Percentiles rank a stretch among this genome's conserved stretches.
phyloP scores from a whole-genome alignment of 2,329 filamentous ascomycete species.

The Chaetomium strumarium region DNA sequence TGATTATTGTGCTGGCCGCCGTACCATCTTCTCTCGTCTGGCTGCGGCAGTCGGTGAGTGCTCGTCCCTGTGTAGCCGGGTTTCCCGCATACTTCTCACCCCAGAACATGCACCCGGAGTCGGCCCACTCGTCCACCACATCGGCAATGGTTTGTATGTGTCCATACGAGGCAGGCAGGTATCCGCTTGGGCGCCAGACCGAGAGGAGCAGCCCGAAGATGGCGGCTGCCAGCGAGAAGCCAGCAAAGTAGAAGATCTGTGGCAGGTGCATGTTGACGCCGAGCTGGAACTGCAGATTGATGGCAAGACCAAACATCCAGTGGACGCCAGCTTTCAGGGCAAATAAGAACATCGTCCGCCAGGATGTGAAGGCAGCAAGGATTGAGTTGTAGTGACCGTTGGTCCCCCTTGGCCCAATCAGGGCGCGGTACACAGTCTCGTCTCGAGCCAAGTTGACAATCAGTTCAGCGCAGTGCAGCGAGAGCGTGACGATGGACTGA shows the following conservation, averaged over 20 bases:
- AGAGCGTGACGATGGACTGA: slow-evolving; percentile 25
- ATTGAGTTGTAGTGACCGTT: slow-evolving; percentile 27
- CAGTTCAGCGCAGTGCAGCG: slow-evolving; percentile 26
- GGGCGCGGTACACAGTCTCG: slow-evolving; percentile 26
- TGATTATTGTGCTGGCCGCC: slow-evolving; percentile 14
- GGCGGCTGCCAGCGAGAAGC: slow-evolving; percentile 23
- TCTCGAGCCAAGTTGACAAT: slow-evolving; percentile 27
- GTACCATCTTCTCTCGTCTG: slow-evolving; percentile 12
- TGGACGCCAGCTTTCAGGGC: slow-evolving; percentile 28
- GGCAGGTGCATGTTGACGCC: slow-evolving; percentile 30
- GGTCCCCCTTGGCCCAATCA: slow-evolving; percentile 24
- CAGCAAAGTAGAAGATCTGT: slow-evolving; percentile 29
- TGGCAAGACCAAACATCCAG: slow-evolving; percentile 30
- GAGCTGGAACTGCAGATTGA: slow-evolving; percentile 26
- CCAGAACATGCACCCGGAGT: slow-evolving; percentile 26
- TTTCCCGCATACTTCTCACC: slow-evolving; percentile 21
- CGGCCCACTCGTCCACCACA: slow-evolving; percentile 29
- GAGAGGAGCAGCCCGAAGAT: slow-evolving; percentile 26
- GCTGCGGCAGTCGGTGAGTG: slow-evolving; percentile 12
- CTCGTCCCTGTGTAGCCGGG: slow-evolving; percentile 20
- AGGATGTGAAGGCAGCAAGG: slow-evolving; percentile 25
- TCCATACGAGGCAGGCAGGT: slow-evolving; percentile 27
- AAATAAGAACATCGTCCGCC: slow-evolving; percentile 29
- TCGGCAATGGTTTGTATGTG: slow-evolving; percentile 31
- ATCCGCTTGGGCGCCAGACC: slow-evolving; percentile 21